Conservation (phyloP, 2,329 filamentous ascomycete species). For the Colletotrichum scovillei region DNA sequence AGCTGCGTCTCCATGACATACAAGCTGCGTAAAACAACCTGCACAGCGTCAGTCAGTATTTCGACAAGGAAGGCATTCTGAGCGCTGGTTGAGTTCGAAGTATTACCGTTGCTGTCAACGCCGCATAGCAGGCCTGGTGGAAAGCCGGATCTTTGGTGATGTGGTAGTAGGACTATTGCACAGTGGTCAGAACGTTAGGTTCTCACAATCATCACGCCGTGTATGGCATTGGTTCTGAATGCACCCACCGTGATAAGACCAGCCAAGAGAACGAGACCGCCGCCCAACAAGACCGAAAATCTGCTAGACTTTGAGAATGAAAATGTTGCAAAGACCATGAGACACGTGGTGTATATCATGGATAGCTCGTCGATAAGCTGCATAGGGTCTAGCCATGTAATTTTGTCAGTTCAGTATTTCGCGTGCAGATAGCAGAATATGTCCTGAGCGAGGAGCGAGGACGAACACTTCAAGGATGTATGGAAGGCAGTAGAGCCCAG, state of each 20-base stretch:
- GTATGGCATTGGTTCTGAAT: not conserved
- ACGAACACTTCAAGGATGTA: conserved; percentile 65
- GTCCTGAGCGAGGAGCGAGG: not conserved
- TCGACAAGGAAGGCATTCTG: not conserved
- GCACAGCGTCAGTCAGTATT: not conserved
- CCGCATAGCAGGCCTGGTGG: conserved; percentile 82
- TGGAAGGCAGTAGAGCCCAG: conserved; percentile 68
- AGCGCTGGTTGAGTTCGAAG: not conserved
- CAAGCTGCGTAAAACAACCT: conserved; percentile 77
- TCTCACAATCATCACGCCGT: not conserved
- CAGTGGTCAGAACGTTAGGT: not conserved
- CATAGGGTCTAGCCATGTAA: conserved; percentile 60
- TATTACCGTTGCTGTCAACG: conserved; percentile 69
- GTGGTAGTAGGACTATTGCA: conserved; percentile 68
- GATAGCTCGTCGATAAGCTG: conserved; percentile 70
- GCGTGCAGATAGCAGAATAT: not conserved
- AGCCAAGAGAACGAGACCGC: conserved; percentile 66
- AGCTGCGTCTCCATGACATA: conserved; percentile 74
- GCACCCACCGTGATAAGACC: conserved; percentile 77
- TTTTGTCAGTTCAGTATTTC: not conserved
- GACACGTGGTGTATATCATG: conserved; percentile 70
- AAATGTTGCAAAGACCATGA: conserved; percentile 75
- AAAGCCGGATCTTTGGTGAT: conserved; percentile 85
- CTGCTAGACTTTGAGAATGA: conserved; percentile 70
- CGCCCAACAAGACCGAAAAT: conserved; percentile 65